Evolutionary conservation across 2,329 filamentous ascomycete genomes (phyloP).

Genomic region (Lasiodiplodia gonubiensis): DNA sequence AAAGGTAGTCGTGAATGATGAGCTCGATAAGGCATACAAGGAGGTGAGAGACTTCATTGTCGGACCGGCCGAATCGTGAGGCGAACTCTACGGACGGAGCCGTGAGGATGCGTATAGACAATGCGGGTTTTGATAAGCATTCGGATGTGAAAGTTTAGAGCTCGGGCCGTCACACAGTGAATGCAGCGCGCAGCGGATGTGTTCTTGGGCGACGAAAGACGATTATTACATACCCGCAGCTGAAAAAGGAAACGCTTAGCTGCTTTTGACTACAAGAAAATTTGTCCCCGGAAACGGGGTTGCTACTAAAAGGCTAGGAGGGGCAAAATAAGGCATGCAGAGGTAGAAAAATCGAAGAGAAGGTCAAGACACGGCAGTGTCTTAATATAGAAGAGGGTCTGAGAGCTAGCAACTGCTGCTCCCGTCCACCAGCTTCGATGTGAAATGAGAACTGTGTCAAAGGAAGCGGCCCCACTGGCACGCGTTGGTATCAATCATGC

Average conservation of each 20-base stretch:
- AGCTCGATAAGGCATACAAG: slow-evolving; percentile 57
- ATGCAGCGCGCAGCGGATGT: not conserved
- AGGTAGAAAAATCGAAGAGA: slow-evolving; percentile 27
- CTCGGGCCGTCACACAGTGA: not conserved
- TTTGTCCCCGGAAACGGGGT: slow-evolving; percentile 8
- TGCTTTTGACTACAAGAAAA: slow-evolving; percentile 27
- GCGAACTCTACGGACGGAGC: too few species aligned
- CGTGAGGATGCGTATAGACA: not conserved
- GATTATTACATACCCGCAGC: slow-evolving; percentile 29
- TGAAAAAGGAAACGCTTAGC: slow-evolving; percentile 28
- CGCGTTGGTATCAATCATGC: slow-evolving; percentile 30
- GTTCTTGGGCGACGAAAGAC: slow-evolving; percentile 13
- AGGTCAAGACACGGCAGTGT: slow-evolving; percentile 7
- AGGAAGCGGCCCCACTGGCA: slow-evolving; percentile 28
- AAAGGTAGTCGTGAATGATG: slow-evolving; percentile 58
- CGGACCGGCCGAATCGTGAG: slow-evolving; percentile 32
- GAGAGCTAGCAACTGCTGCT: slow-evolving; percentile 19
- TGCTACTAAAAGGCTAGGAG: slow-evolving; percentile 27
- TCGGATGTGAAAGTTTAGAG: not conserved
- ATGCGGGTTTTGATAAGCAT: not conserved
- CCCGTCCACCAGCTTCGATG: slow-evolving; percentile 22
- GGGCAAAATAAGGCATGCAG: slow-evolving; percentile 23
- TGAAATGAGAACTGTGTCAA: slow-evolving; percentile 27
- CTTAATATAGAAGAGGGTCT: slow-evolving; percentile 2
- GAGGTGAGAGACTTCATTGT: slow-evolving; percentile 59